Conservation (phyloP, 192 early-diverging fungal genomes). For the Coemansia sp. region DNA sequence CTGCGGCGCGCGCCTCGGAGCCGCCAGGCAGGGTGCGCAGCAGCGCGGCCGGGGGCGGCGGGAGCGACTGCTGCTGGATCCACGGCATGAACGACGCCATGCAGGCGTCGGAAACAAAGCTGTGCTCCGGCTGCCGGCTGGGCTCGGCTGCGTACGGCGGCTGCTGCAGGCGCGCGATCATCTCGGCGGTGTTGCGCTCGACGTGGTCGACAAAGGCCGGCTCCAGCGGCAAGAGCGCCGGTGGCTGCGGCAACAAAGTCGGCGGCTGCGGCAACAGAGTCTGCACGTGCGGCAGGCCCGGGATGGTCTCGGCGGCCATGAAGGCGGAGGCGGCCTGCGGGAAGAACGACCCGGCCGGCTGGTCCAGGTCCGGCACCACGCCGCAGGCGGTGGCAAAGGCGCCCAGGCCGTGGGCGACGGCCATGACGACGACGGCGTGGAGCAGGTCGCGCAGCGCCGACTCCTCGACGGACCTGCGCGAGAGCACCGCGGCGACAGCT, state of each 20-base stretch:
- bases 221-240: slow-evolving; percentile 11
- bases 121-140: slow-evolving; percentile 3
- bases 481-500: slow-evolving; percentile 19
- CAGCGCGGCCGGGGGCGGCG: slow-evolving; percentile 16
- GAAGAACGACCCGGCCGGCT: slow-evolving; percentile 38
- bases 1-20: slow-evolving; percentile 8
- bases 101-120: background rate
- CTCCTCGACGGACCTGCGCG: slow-evolving; percentile 37
- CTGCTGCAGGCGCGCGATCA: slow-evolving; percentile 23
- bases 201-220: slow-evolving; percentile 24
- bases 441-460: slow-evolving; percentile 43
- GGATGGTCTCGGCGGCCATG: slow-evolving; percentile 8
- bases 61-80: slow-evolving; percentile 3
- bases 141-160: slow-evolving; percentile 8
- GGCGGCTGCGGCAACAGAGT: background rate
- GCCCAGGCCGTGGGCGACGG: slow-evolving; percentile 45
- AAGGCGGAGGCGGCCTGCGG: slow-evolving; percentile 12
- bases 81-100: background rate
- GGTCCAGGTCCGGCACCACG: slow-evolving; percentile 40
- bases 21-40: slow-evolving; percentile 16
- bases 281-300: slow-evolving; percentile 24
- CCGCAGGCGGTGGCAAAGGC: slow-evolving; percentile 41
- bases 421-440: slow-evolving; percentile 31
- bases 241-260: background rate
- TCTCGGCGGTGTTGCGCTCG: slow-evolving; percentile 30